Conservation (phyloP, 2,329 filamentous ascomycete species). For the Calonectria crousiana region DNA sequence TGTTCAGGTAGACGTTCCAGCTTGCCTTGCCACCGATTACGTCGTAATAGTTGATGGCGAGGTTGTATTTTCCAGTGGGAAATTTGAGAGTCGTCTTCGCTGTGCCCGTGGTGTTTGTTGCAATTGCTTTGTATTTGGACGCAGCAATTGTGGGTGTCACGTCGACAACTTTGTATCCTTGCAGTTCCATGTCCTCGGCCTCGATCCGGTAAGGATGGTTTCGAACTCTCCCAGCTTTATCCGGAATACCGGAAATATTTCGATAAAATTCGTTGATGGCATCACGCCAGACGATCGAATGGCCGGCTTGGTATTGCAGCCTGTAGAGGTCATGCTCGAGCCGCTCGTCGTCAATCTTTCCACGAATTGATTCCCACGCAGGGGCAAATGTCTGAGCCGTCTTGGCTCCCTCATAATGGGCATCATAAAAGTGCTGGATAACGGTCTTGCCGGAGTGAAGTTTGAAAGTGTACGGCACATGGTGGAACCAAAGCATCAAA, state of each 20-base stretch:
- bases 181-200: slow-evolving; percentile 73
- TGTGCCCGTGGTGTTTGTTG: slow-evolving; percentile 12
- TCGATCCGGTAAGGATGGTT: slow-evolving; percentile 76
- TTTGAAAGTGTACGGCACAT: slow-evolving; percentile 74
- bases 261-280: slow-evolving; percentile 73
- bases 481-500: slow-evolving; percentile 80
- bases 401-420: slow-evolving; percentile 70
- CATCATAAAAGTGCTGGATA: slow-evolving; percentile 75
- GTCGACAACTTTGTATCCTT: slow-evolving; percentile 65
- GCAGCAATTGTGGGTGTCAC: slow-evolving; percentile 72
- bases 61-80: slow-evolving; percentile 59
- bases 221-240: slow-evolving; percentile 67
- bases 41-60: slow-evolving; percentile 77
- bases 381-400: slow-evolving; percentile 69
- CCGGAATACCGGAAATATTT: slow-evolving; percentile 68
- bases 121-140: slow-evolving; percentile 56
- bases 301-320: slow-evolving; percentile 75
- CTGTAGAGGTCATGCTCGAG: slow-evolving; percentile 70
- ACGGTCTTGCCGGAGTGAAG: slow-evolving; percentile 75
- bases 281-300: slow-evolving; percentile 78
- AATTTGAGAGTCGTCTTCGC: slow-evolving; percentile 3
- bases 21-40: slow-evolving; percentile 67
- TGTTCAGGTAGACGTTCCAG: slow-evolving; percentile 68
- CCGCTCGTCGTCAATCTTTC: slow-evolving; percentile 69
- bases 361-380: slow-evolving; percentile 66